Evolutionary conservation across 176 grass and related monocot species (phyloP).

Genomic region (Elymus sibiricus): DNA sequence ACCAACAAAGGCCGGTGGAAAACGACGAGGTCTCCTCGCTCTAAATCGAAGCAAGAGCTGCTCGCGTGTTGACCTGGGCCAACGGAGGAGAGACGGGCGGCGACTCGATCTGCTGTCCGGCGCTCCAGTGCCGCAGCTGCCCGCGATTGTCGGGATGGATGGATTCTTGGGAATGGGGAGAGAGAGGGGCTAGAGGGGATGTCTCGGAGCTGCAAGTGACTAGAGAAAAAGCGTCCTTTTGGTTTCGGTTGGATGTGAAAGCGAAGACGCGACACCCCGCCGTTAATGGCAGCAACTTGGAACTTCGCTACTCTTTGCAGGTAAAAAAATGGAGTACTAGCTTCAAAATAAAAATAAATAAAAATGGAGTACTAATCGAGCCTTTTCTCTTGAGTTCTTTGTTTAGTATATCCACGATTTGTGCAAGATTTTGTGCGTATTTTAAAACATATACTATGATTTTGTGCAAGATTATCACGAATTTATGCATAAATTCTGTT

Average conservation of each 20-base stretch:
- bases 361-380: background rate
- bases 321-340: background rate
- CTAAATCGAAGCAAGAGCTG: background rate
- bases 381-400: too few relatives aligned
- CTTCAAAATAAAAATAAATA: too few relatives aligned
- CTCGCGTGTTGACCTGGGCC: conserved; percentile 18
- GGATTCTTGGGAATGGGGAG: background rate
- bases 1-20: background rate
- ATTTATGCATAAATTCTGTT: background rate
- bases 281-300: conserved; percentile 13
- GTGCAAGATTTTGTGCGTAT: background rate
- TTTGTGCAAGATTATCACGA: background rate
- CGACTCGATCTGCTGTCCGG: conserved; percentile 1
- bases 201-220: conserved; percentile 9
- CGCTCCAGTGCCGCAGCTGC: background rate
- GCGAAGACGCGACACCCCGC: conserved; percentile 9
- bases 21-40: background rate
- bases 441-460: background rate
- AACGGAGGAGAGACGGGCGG: background rate
- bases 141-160: background rate
- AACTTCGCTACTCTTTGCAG: background rate
- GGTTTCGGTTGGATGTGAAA: conserved; percentile 44
- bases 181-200: conserved; percentile 5
- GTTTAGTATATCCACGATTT: background rate
- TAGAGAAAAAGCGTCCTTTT: conserved; percentile 19